Evolutionary conservation across 345 rosid species (phyloP).

Genomic region (Theobroma cacao): DNA sequence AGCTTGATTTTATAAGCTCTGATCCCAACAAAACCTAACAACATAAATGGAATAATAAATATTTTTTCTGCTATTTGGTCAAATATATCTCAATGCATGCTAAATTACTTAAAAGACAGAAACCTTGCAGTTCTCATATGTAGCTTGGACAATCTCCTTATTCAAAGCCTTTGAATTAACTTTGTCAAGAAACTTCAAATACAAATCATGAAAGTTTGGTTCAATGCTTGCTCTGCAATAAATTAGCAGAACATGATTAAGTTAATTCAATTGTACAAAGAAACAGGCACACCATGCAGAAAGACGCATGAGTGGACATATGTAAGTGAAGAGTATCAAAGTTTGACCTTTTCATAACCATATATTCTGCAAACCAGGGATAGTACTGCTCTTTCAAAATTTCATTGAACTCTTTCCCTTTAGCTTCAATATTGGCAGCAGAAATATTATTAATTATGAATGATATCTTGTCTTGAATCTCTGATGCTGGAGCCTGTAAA

Average conservation of each 20-base stretch:
- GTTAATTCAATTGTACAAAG: not conserved
- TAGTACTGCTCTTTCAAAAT: slow-evolving; percentile 72
- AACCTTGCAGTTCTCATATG: slow-evolving; percentile 99
- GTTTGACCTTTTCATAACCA: slow-evolving; percentile 97
- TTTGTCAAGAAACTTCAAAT: slow-evolving; percentile 94
- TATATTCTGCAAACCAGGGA: slow-evolving; percentile 97
- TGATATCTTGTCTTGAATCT: slow-evolving; percentile 84
- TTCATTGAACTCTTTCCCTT: slow-evolving; percentile 85
- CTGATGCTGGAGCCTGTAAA: slow-evolving; percentile 77
- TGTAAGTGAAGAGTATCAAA: not conserved
- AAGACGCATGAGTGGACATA: slow-evolving; percentile 6
- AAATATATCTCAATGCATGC: not conserved
- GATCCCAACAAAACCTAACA: slow-evolving; percentile 93
- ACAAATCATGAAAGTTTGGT: slow-evolving; percentile 93
- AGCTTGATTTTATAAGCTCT: slow-evolving; percentile 95
- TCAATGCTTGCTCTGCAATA: slow-evolving; percentile 91
- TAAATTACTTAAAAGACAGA: not conserved
- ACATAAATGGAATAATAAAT: not conserved
- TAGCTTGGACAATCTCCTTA: slow-evolving; percentile 79
- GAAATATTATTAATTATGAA: slow-evolving; percentile 90
- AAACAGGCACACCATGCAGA: not conserved
- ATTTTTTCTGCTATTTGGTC: not conserved
- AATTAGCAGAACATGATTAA: slow-evolving; percentile 2
- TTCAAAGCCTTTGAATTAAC: slow-evolving; percentile 71
- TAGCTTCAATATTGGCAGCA: slow-evolving; percentile 66